Evolutionary conservation across 768 basidiomycete species (phyloP).

Genomic region (Macrocybe gigantea): DNA sequence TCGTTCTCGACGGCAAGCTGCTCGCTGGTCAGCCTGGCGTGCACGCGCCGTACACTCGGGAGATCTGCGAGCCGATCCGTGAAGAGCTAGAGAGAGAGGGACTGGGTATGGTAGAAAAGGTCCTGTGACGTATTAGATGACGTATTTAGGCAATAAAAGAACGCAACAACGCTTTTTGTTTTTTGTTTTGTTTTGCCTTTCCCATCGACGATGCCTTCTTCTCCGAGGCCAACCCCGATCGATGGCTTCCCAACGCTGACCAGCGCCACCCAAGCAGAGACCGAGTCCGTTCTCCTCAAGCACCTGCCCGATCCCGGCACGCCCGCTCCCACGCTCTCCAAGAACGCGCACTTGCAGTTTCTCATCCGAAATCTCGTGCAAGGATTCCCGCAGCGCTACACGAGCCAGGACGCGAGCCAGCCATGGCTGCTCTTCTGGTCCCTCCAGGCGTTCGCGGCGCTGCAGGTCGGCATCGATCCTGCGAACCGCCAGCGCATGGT

Average conservation of each 20-base stretch:
- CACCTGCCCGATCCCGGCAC: conserved; percentile 34
- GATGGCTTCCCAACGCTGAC: conserved; percentile 65
- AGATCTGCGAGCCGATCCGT: conserved; percentile 74
- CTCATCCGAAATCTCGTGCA: conserved; percentile 68
- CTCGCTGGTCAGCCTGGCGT: conserved; percentile 60
- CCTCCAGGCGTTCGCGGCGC: conserved; percentile 71
- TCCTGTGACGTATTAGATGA: conserved; percentile 35
- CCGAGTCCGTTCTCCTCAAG: conserved; percentile 56
- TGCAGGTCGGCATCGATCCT: conserved; percentile 78
- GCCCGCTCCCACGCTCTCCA: conserved; percentile 39
- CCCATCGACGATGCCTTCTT: conserved; percentile 9
- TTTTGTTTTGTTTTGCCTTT: conserved; percentile 5
- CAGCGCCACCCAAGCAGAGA: conserved; percentile 54
- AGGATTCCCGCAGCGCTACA: conserved; percentile 76
- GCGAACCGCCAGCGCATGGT: conserved; percentile 70
- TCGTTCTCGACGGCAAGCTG: conserved; percentile 84
- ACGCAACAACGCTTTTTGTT: neutral
- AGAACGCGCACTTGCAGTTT: conserved; percentile 67
- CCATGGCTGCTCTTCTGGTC: conserved; percentile 97
- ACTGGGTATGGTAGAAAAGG: conserved; percentile 63
- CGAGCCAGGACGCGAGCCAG: conserved; percentile 87
- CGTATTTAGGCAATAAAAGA: too few species aligned
- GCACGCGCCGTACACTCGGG: conserved; percentile 80
- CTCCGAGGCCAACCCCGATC: conserved; percentile 30
- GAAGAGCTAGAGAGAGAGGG: conserved; percentile 68